phyloP scores from a whole-genome alignment of 2,329 filamentous ascomycete genomes.

The Talaromyces piceae region DNA sequence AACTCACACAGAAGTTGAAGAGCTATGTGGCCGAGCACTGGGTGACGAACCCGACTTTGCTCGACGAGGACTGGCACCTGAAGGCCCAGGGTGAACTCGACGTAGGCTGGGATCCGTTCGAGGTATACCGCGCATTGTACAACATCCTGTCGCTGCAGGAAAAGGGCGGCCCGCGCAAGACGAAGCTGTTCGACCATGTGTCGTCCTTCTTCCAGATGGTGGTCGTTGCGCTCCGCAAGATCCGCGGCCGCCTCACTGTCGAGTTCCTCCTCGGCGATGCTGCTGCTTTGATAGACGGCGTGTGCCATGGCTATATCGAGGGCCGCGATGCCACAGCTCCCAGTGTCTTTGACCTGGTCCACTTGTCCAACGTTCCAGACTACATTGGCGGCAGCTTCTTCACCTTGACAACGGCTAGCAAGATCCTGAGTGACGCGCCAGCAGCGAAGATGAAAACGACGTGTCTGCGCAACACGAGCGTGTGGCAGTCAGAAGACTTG shows the following conservation, averaged over 20 bases:
- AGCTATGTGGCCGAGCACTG: constrained; percentile 4
- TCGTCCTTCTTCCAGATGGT: constrained; percentile 10
- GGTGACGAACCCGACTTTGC: constrained; percentile 7
- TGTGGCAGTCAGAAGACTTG: not conserved
- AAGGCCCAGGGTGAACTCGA: not conserved
- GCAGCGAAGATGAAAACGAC: constrained; percentile 7
- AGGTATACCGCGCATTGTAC: constrained; percentile 2
- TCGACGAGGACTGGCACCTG: constrained; percentile 1
- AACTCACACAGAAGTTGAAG: constrained; percentile 1
- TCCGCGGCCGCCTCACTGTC: constrained; percentile 6
- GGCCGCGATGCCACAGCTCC: not conserved
- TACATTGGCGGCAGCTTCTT: constrained; percentile 4
- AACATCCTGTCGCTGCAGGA: constrained; percentile 8
- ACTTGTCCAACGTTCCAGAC: constrained; percentile 4
- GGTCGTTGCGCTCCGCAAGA: constrained; percentile 8
- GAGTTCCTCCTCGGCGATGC: constrained; percentile 4
- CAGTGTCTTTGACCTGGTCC: constrained; percentile 6
- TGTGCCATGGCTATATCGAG: not conserved
- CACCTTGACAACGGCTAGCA: constrained; percentile 3
- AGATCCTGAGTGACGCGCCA: constrained; percentile 2
- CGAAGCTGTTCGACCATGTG: constrained; percentile 9
- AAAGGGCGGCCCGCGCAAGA: constrained; percentile 8
- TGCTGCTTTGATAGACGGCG: constrained; percentile 3
- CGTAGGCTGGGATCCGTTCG: constrained; percentile 5
- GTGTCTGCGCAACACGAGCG: not conserved